Evolutionary conservation across 75 land plant genomes (phyloP), one percentile per base, ranked within the genome.

Genomic region (Cunninghamia lanceolata): DNA sequence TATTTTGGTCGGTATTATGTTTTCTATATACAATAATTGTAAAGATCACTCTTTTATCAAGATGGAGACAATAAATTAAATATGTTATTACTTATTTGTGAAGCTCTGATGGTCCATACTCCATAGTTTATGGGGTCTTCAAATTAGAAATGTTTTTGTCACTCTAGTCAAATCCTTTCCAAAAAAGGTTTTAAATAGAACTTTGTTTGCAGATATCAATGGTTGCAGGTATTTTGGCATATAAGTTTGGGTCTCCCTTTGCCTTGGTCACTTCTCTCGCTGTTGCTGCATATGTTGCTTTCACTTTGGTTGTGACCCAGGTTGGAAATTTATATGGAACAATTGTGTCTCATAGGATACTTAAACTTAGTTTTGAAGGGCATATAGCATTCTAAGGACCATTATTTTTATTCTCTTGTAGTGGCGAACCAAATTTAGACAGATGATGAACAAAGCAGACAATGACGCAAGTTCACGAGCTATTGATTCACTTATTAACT

Each of bases 401-500:
- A 30, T 77, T 68, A 1, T 42, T 77, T 15, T 83, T 36, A n/a
- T 89, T 78, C 59, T 38, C 15, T 35, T 50, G 2, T 85, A 98
- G 99, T 98, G 99, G 99, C 91, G 99, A 63, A 98, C 99, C 77
- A 98, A 95, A 85, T 98, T 98, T 85, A 92, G 99, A 88, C 94
- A 96, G 91, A 91, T 88, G 45, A 98, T 96, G 99, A 98, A 96
- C 88, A 98, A 96, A 92, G 99, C 99, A 83, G 99, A 98, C 54
- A 98, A 96, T 91, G 99, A 96, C 86, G 99, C 99, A 40, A 92
- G 93, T 83, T 89, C 99, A 68, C 92, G 91, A 81, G 97, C 99
- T 84, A 93, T 95, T 91, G 99, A 98, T 88, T 96, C 99, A 79
- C 94, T 98, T 35, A 92, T 98, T 70, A 98, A 98, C 88, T 98